Conservation (phyloP, 805 yeast genomes). For the Suhomyces sp. region DNA sequence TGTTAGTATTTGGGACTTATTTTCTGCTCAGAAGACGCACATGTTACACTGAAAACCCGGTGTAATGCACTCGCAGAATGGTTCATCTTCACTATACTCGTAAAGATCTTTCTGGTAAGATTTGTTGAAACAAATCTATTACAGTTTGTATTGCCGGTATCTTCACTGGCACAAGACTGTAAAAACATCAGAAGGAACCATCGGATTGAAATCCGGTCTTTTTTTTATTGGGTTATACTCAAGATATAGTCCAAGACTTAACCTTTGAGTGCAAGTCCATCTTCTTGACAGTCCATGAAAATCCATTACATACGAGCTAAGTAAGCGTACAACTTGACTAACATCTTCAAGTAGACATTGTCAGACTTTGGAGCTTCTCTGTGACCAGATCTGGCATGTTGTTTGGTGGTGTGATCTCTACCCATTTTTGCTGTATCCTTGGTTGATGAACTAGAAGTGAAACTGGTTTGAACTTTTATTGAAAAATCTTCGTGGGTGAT, state of each 20-base stretch:
- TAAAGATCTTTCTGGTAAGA: not conserved
- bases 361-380: constrained; percentile 99
- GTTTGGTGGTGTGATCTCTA: constrained; percentile 95
- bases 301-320: constrained; percentile 86
- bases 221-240: constrained; percentile 2
- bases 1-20: constrained; percentile 30
- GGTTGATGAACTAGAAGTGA: constrained; percentile 2
- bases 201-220: constrained; percentile 1
- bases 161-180: constrained; percentile 6
- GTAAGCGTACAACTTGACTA: constrained; percentile 98
- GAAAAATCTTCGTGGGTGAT: constrained; percentile 2
- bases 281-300: constrained; percentile 5
- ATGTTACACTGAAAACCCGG: constrained; percentile 7
- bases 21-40: constrained; percentile 49
- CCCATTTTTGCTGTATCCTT: constrained; percentile 58
- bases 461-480: not conserved
- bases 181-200: not conserved
- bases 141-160: constrained; percentile 7
- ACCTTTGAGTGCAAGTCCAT: constrained; percentile 2
- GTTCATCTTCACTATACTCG: not conserved
- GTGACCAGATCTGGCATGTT: constrained; percentile 94
- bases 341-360: constrained; percentile 96
- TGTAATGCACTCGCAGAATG: constrained; percentile 29
- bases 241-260: not conserved
- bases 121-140: not conserved